Base-by-base conservation (phyloP, 2,329 filamentous ascomycete genomes). In the Fusarium neocosmosporiellum region DNA sequence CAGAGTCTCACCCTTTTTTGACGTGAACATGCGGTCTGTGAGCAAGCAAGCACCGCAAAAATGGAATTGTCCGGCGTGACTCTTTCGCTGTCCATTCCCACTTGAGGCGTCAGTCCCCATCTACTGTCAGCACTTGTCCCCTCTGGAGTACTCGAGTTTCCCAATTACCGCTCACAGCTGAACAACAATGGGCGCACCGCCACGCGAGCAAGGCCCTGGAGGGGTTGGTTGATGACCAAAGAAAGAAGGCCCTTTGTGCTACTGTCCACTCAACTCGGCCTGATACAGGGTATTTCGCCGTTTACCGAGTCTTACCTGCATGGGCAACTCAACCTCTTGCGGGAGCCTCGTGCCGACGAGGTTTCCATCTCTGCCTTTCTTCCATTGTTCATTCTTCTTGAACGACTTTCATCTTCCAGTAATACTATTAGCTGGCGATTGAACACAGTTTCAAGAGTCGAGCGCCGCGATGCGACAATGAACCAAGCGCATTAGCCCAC, bases 281-380 rank as follows among this genome's bases (percentile, higher is more conserved):
- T 53, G 46, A 31, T 29, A n/a, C 46, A 53, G 46, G 46, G 27
- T 53, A 53, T 53, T 53, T 69, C 31, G 53, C 50, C 34, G 50
- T 41, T 67, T 43, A 39, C 63, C 53, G 31, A 73, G 70, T 71
- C 70, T 73, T 64, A 71, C 70, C 60, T 73, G 70, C 70, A 73
- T 73, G 58, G 57, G 10, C 18, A 65, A 57, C 70, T 67, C 48
- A 58, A 39, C 53, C 16, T 50, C 27, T 31, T 53, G 46, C 46
- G 46, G 46, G 27, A 53, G 46, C 46, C 46, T 53, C 46, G 46
- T 18, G 46, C 46, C 46, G 46, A 53, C 16, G 58, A 67, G 67
- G 64, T 55, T 68, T 71, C 67, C 41, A 10, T 70, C 43, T 60
- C 50, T 37, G 46, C 62, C 10, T 20, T 55, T 65, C 39, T 73